phyloP scores from a whole-genome alignment of 108 stramenopile species.

The Skeletonema menzelii region DNA sequence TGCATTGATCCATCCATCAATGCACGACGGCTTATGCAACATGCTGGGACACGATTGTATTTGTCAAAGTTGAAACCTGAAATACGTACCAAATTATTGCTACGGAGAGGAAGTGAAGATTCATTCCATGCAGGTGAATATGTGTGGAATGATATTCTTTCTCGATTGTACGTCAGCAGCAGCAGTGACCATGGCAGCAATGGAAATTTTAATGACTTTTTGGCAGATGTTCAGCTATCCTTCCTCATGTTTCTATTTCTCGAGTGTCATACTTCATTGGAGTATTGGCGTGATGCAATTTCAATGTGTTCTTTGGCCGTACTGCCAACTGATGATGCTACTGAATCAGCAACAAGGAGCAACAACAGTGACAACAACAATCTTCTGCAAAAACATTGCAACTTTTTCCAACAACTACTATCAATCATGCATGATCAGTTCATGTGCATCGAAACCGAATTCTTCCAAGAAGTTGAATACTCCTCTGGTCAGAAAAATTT shows the following conservation, averaged over 20 bases:
- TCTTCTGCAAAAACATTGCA: conserved; percentile 10
- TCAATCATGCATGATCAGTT: conserved; percentile 55
- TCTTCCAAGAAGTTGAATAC: conserved; percentile 70
- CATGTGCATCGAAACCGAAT: conserved; percentile 66
- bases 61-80: conserved; percentile 51
- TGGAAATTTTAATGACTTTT: conserved; percentile 44
- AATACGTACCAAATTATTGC: conserved; percentile 60
- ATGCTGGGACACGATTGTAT: conserved; percentile 67
- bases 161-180: conserved; percentile 43
- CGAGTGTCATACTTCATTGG: conserved; percentile 75
- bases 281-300: conserved; percentile 75
- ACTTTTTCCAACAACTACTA: conserved; percentile 49
- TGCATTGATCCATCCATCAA: conserved; percentile 54
- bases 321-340: neutral
- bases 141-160: conserved; percentile 47
- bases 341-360: neutral
- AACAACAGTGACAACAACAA: neutral
- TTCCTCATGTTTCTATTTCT: conserved; percentile 71
- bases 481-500: conserved; percentile 65
- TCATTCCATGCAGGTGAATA: conserved; percentile 19
- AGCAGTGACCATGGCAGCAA: neutral
- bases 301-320: conserved; percentile 45
- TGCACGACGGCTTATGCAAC: conserved; percentile 42
- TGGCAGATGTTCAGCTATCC: conserved; percentile 81
- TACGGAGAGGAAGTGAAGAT: neutral